A percentile compares a stretch with the other conserved stretches of the same genome.
Conservation (phyloP, 2,329 filamentous ascomycete species). For the Botrytis galanthina region DNA sequence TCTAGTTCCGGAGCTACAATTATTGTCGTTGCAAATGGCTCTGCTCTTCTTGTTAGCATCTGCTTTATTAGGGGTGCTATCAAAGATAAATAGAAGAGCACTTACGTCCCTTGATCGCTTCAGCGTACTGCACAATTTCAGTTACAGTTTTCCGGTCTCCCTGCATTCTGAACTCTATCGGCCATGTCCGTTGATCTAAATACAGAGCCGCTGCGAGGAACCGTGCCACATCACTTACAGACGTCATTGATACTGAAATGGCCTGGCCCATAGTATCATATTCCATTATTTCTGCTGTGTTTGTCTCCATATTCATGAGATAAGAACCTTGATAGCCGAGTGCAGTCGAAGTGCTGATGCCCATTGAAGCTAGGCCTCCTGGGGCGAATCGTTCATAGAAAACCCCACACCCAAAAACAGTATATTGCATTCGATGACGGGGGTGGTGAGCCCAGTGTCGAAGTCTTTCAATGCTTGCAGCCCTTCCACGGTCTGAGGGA, state of each 20-base stretch:
- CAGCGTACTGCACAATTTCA: constrained; percentile 55
- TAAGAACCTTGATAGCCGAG: constrained; percentile 59
- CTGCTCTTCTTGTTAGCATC: constrained; percentile 20
- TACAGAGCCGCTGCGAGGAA: constrained; percentile 70
- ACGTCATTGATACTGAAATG: constrained; percentile 64
- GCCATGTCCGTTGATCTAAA: constrained; percentile 60
- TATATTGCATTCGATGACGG: constrained; percentile 59
- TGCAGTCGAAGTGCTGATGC: constrained; percentile 57
- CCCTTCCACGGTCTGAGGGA: constrained; percentile 59
- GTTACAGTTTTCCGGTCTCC: constrained; percentile 63
- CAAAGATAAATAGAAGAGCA: constrained; percentile 11
- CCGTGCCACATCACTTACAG: constrained; percentile 66
- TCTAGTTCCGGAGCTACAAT: constrained; percentile 30
- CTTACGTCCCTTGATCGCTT: constrained; percentile 50
- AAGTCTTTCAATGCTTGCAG: constrained; percentile 55
- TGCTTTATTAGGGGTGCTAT: neutral
- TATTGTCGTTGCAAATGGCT: constrained; percentile 27
- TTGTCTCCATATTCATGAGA: constrained; percentile 59
- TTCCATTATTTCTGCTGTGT: constrained; percentile 59
- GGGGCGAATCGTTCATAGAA: constrained; percentile 75
- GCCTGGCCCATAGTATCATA: constrained; percentile 49
- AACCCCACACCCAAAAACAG: constrained; percentile 70
- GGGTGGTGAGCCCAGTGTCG: constrained; percentile 50
- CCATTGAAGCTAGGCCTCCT: constrained; percentile 58
- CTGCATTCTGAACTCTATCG: constrained; percentile 64